A percentile compares a stretch with the other conserved stretches of the same genome.
phyloP scores from a whole-genome alignment of 441 rosid genomes.

The Pelargonium exstipulatum region DNA sequence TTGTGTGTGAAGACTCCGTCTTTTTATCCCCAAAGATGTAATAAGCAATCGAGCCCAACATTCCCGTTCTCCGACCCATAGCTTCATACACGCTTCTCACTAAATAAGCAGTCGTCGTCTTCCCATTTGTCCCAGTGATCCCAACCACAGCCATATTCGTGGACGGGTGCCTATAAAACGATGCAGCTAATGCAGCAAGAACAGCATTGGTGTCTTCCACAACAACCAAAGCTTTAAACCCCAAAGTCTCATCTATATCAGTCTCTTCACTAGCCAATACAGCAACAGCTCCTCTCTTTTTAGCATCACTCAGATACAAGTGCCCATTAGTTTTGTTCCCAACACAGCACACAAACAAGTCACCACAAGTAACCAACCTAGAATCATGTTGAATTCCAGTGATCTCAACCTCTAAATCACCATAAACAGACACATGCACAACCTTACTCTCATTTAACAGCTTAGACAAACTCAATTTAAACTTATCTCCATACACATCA shows the following conservation, averaged over 20 bases:
- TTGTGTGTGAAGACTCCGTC: slow-evolving; percentile 46
- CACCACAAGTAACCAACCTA: slow-evolving; percentile 67
- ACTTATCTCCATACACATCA: slow-evolving; percentile 48
- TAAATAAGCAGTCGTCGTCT: slow-evolving; percentile 68
- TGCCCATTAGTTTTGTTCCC: slow-evolving; percentile 63
- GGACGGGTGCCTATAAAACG: slow-evolving; percentile 67
- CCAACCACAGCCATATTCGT: slow-evolving; percentile 76
- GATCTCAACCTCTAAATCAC: slow-evolving; percentile 79
- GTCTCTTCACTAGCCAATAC: slow-evolving; percentile 90
- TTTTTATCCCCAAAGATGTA: slow-evolving; percentile 66
- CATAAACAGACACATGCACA: slow-evolving; percentile 74
- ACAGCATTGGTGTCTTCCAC: slow-evolving; percentile 79
- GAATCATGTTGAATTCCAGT: slow-evolving; percentile 89
- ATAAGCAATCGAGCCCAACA: slow-evolving; percentile 66
- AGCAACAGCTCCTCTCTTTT: slow-evolving; percentile 93
- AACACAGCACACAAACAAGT: slow-evolving; percentile 79
- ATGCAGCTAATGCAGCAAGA: slow-evolving; percentile 77
- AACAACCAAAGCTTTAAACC: slow-evolving; percentile 74
- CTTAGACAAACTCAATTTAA: slow-evolving; percentile 75
- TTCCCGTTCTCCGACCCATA: slow-evolving; percentile 81
- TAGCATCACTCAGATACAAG: slow-evolving; percentile 76
- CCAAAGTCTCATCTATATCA: slow-evolving; percentile 80
- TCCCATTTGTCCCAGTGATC: slow-evolving; percentile 72
- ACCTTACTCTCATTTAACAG: slow-evolving; percentile 83
- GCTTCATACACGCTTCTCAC: slow-evolving; percentile 79